Evolutionary conservation across 2,329 filamentous ascomycete genomes (phyloP).

Genomic region (Sclerotinia glacialis): DNA sequence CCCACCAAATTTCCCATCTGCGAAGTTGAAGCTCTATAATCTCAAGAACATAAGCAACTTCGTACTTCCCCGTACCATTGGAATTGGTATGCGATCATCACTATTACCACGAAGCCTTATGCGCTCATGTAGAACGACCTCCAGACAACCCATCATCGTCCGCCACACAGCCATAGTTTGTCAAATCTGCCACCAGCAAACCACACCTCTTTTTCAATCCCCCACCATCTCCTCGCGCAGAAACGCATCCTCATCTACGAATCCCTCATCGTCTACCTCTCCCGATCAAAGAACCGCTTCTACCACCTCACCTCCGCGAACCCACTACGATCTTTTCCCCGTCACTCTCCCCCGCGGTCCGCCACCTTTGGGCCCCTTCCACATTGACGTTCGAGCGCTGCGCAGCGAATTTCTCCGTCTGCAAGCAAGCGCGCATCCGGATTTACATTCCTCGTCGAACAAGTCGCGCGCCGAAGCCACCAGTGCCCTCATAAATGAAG

Average conservation of each 20-base stretch:
- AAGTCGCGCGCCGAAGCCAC: slow-evolving; percentile 67
- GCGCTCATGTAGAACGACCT: slow-evolving; percentile 4
- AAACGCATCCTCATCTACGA: background rate
- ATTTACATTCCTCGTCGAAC: slow-evolving; percentile 50
- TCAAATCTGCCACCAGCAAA: slow-evolving; percentile 12
- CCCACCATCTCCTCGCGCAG: background rate
- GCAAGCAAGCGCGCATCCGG: slow-evolving; percentile 74
- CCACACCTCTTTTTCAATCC: background rate
- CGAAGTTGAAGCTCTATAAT: background rate
- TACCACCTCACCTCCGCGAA: slow-evolving; percentile 40
- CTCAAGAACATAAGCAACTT: background rate
- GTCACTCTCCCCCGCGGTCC: slow-evolving; percentile 71
- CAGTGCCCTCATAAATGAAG: slow-evolving; percentile 85
- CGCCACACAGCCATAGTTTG: background rate
- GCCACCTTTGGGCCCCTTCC: slow-evolving; percentile 74
- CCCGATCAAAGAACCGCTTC: background rate
- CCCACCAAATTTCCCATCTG: background rate
- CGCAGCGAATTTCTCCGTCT: slow-evolving; percentile 83
- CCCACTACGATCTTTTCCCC: slow-evolving; percentile 88
- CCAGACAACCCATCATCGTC: background rate
- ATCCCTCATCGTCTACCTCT: background rate
- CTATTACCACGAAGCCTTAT: background rate
- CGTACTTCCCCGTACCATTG: background rate
- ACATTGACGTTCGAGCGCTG: slow-evolving; percentile 65
- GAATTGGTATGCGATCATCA: slow-evolving; percentile 11